Conservation (phyloP, 371 early-diverging fungal species). For the Dinochytrium kinnereticum region DNA sequence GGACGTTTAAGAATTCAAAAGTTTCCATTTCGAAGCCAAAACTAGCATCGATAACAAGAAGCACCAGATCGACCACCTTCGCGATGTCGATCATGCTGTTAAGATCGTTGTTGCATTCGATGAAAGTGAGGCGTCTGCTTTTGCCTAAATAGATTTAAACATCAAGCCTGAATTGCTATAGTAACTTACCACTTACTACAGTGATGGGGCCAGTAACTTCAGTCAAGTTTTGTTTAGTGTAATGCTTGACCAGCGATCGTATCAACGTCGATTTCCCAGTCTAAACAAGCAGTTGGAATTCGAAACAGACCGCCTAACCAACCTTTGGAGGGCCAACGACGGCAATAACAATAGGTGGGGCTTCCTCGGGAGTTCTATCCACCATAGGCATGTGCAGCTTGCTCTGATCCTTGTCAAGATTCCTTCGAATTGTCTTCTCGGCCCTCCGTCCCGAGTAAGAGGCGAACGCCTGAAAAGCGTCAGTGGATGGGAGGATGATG, state of each 20-base stretch:
- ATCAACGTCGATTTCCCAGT: slow-evolving; percentile 96
- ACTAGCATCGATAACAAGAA: slow-evolving; percentile 94
- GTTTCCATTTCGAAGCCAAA: slow-evolving; percentile 99
- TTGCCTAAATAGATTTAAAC: slow-evolving; percentile 77
- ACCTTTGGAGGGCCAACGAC: slow-evolving; percentile 96
- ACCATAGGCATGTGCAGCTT: slow-evolving; percentile 95
- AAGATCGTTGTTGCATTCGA: slow-evolving; percentile 96
- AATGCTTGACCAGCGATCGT: slow-evolving; percentile 92
- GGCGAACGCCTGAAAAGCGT: slow-evolving; percentile 74
- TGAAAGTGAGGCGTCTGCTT: slow-evolving; percentile 93
- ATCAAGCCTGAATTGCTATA: too few species aligned
- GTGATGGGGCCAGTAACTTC: slow-evolving; percentile 96
- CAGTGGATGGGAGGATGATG: not conserved
- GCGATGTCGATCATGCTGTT: slow-evolving; percentile 97
- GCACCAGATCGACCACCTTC: slow-evolving; percentile 97
- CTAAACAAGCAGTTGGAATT: slow-evolving; percentile 27
- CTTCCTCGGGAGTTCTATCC: slow-evolving; percentile 89
- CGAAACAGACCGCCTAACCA: slow-evolving; percentile 35
- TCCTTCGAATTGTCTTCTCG: slow-evolving; percentile 80
- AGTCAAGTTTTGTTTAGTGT: slow-evolving; percentile 88
- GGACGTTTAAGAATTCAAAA: slow-evolving; percentile 97
- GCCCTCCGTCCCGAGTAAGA: slow-evolving; percentile 69
- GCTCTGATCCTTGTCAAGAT: slow-evolving; percentile 86
- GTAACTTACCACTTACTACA: slow-evolving; percentile 79
- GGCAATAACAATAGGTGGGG: slow-evolving; percentile 91